A percentile compares a stretch with the other conserved stretches of the same genome.
Evolutionary conservation across 139 green algal genomes (phyloP).

Genomic region (Chlorella vulgaris): DNA sequence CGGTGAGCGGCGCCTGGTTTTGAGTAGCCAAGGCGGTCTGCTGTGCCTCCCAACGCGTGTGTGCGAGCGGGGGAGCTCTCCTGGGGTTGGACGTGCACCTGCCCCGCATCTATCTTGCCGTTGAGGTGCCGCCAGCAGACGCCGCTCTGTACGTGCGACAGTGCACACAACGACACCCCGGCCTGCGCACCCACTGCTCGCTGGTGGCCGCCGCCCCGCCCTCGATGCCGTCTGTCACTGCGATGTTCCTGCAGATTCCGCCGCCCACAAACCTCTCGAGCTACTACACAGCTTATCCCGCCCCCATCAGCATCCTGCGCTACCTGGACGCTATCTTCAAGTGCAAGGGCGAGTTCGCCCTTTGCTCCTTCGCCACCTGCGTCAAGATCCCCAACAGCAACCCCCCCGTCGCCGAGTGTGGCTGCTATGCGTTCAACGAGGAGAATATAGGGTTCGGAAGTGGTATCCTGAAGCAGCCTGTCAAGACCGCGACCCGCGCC

Average conservation of each 20-base stretch:
- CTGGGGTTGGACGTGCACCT: too few species aligned
- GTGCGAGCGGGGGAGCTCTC: too few species aligned
- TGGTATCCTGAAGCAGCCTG: not conserved
- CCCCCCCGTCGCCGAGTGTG: slow-evolving; percentile 5
- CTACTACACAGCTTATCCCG: not conserved
- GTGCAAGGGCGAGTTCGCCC: slow-evolving; percentile 9
- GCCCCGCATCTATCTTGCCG: too few species aligned
- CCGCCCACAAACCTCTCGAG: not conserved
- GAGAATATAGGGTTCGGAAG: not conserved
- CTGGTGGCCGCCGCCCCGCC: too few species aligned
- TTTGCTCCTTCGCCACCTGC: slow-evolving; percentile 1
- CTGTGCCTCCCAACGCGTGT: too few species aligned
- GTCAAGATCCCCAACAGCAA: not conserved
- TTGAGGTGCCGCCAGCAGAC: too few species aligned
- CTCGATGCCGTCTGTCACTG: too few species aligned
- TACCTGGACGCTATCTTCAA: not conserved
- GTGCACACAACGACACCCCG: too few species aligned
- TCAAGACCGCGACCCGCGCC: not conserved
- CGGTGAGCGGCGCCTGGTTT: too few species aligned
- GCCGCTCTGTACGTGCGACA: too few species aligned
- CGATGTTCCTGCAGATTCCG: not conserved
- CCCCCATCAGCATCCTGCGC: not conserved
- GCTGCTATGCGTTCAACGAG: not conserved
- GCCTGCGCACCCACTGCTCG: too few species aligned
- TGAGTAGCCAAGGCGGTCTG: too few species aligned